Conservation (phyloP, 805 yeast genomes). For the Monosporozyma aerobia region DNA sequence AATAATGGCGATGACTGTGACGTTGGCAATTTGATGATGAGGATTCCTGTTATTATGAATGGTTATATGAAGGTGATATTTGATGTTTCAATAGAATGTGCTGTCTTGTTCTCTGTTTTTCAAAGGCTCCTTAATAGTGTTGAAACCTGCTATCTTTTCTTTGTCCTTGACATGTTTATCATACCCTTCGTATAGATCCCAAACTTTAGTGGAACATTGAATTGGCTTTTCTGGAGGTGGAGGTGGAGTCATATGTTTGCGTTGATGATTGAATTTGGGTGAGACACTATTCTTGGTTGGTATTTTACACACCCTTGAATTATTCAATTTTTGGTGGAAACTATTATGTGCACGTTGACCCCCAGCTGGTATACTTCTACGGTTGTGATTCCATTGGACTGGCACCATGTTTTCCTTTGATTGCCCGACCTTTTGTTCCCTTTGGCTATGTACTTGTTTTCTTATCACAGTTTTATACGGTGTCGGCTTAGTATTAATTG, state of each 20-base stretch:
- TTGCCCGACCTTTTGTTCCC: not conserved
- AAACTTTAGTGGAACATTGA: not conserved
- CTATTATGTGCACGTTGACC: too few relatives aligned
- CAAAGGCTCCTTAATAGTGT: not conserved
- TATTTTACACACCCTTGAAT: not conserved
- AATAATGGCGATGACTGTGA: too few relatives aligned
- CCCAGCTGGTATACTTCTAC: not conserved
- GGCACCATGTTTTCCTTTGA: not conserved
- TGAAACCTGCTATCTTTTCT: not conserved
- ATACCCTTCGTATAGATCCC: not conserved
- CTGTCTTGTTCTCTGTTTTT: not conserved
- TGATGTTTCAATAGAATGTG: not conserved
- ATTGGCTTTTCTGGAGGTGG: slow-evolving; percentile 1
- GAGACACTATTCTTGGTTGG: not conserved
- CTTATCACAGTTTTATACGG: not conserved
- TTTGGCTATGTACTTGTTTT: not conserved
- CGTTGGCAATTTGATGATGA: too few relatives aligned
- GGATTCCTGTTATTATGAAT: too few relatives aligned
- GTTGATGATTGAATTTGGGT: not conserved
- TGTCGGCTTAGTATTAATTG: not conserved
- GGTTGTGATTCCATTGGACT: not conserved
- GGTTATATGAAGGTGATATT: too few relatives aligned
- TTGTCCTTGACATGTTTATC: not conserved
- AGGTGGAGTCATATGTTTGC: not conserved
- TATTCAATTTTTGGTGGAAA: too few relatives aligned